Evolutionary conservation across 2,329 filamentous ascomycete genomes (phyloP).

Genomic region (Ceratocystis destructans): DNA sequence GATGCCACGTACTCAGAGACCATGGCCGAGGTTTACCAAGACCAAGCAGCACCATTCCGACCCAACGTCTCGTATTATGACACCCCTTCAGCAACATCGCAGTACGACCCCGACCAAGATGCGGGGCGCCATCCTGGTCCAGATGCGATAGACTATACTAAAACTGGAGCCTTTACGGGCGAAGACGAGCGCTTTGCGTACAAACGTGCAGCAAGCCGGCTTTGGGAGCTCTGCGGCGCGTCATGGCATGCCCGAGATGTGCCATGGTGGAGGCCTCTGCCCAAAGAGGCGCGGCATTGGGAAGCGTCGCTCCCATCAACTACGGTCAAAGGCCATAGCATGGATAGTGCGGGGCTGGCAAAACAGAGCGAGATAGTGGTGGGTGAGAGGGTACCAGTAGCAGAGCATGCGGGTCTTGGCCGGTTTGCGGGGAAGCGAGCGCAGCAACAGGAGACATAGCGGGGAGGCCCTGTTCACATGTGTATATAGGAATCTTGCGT

Average conservation of each 20-base stretch:
- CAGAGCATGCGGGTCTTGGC: slow-evolving; percentile 15
- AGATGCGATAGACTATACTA: slow-evolving; percentile 46
- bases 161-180: slow-evolving; percentile 56
- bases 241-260: slow-evolving; percentile 50
- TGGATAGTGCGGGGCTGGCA: slow-evolving; percentile 12
- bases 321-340: slow-evolving; percentile 4
- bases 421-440: slow-evolving; percentile 15
- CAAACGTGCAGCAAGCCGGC: slow-evolving; percentile 58
- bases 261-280: slow-evolving; percentile 60
- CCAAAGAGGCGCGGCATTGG: slow-evolving; percentile 52
- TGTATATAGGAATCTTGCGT: no score
- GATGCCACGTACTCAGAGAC: slow-evolving; percentile 34
- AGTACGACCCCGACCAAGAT: slow-evolving; percentile 44
- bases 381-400: slow-evolving; percentile 10
- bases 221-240: slow-evolving; percentile 69
- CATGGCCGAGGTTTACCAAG: slow-evolving; percentile 58
- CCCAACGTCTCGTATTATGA: slow-evolving; percentile 61
- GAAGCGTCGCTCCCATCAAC: slow-evolving; percentile 29
- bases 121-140: slow-evolving; percentile 36
- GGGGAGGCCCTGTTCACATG: no score
- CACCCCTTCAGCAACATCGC: slow-evolving; percentile 32
- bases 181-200: slow-evolving; percentile 75
- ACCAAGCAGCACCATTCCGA: slow-evolving; percentile 60
- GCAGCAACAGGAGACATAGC: neutral
- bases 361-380: slow-evolving; percentile 12